A percentile compares a stretch with the other conserved stretches of the same genome.
phyloP scores from a whole-genome alignment of 148 eudicot genomes.

The Vaccinium corymbosum region DNA sequence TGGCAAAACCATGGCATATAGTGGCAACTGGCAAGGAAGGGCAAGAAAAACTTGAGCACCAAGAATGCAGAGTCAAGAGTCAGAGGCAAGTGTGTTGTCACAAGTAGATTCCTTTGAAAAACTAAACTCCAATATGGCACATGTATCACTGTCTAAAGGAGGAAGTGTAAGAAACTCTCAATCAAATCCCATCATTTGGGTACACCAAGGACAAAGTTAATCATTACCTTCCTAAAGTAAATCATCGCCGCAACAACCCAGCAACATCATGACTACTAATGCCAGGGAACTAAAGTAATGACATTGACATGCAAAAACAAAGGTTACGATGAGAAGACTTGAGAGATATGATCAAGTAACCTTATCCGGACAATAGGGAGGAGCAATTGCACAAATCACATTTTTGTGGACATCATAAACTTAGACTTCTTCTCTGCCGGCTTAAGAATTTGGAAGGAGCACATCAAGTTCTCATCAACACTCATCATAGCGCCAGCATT shows the following conservation, averaged over 20 bases:
- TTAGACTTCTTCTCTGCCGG: conserved; percentile 21
- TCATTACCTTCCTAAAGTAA: neutral
- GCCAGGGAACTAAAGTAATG: neutral
- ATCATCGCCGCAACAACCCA: neutral
- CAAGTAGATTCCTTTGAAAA: neutral
- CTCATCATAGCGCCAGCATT: conserved; percentile 26
- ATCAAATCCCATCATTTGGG: neutral
- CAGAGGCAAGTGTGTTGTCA: neutral
- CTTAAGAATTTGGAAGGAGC: conserved; percentile 26
- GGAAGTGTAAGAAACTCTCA: neutral
- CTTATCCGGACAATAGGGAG: neutral
- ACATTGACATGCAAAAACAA: neutral
- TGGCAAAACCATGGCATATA: neutral
- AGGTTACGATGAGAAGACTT: neutral
- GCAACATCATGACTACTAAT: neutral
- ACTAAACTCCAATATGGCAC: neutral
- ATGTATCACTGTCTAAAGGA: neutral
- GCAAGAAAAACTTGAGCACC: neutral
- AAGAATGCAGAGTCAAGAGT: neutral
- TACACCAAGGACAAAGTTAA: neutral
- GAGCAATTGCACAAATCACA: conserved; percentile 13
- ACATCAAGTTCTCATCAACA: conserved; percentile 23
- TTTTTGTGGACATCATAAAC: conserved; percentile 20
- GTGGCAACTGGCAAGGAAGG: neutral
- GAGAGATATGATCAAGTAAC: neutral